Evolutionary conservation across 2,329 filamentous ascomycete genomes (phyloP).

Genomic region (Ceratocystis colombiana): DNA sequence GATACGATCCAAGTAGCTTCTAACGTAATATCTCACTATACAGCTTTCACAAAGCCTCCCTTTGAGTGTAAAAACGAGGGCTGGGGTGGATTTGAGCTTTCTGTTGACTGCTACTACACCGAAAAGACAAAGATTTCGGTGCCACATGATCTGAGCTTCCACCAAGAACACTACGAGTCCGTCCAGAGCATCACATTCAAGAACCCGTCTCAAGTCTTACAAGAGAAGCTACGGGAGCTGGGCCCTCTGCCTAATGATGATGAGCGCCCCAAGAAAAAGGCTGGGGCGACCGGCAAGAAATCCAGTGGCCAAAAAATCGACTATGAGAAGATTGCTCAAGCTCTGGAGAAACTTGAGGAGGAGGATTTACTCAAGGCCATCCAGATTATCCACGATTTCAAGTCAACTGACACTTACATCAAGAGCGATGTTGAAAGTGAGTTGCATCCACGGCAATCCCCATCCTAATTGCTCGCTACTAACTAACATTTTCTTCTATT

Average conservation of each 20-base stretch:
- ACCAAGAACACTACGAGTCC: constrained; percentile 67
- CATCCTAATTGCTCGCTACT: constrained; percentile 13
- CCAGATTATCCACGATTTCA: constrained; percentile 97
- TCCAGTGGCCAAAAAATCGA: constrained; percentile 69
- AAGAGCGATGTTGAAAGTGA: constrained; percentile 93
- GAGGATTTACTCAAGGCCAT: constrained; percentile 92
- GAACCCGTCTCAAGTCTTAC: constrained; percentile 80
- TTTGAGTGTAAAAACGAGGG: constrained; percentile 89
- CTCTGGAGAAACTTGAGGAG: constrained; percentile 76
- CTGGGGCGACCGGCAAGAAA: constrained; percentile 57
- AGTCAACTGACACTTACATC: constrained; percentile 85
- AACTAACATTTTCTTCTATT: constrained; percentile 26
- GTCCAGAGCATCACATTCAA: constrained; percentile 77
- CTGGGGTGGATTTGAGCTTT: constrained; percentile 98
- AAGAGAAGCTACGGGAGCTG: constrained; percentile 69
- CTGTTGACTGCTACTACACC: constrained; percentile 67
- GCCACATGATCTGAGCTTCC: constrained; percentile 86
- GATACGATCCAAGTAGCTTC: not conserved
- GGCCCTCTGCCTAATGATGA: constrained; percentile 74
- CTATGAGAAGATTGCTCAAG: constrained; percentile 94
- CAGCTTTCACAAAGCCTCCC: constrained; percentile 72
- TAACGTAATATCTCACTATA: not conserved
- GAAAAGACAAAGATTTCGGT: constrained; percentile 80
- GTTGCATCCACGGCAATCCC: constrained; percentile 32
- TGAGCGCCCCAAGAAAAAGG: constrained; percentile 48